Evolutionary conservation across 257 asterid species (phyloP).

Genomic region (Solanum rostratum): DNA sequence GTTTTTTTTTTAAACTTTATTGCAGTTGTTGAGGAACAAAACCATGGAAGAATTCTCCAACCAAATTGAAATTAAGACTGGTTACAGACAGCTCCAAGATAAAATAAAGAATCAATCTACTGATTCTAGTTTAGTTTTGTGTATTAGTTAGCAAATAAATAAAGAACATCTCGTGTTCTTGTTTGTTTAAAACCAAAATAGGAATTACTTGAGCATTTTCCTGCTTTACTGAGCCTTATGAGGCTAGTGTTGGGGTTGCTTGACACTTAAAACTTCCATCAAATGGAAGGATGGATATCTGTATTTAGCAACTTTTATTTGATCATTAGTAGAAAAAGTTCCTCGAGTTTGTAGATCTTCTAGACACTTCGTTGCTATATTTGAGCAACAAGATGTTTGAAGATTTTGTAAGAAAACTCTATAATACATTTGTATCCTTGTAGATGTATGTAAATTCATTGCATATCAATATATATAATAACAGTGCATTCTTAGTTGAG

Average conservation of each 20-base stretch:
- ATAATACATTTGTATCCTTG: background rate
- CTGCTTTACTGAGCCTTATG: background rate
- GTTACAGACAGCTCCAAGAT: background rate
- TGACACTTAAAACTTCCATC: background rate
- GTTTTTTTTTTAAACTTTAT: background rate
- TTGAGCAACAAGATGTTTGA: background rate
- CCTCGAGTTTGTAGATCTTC: background rate
- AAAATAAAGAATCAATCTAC: constrained; percentile 4
- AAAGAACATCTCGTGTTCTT: background rate
- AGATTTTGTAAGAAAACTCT: background rate
- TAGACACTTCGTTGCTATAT: background rate
- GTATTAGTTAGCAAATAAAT: background rate
- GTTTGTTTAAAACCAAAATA: background rate
- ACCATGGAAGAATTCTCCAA: constrained; percentile 71
- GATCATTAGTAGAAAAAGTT: background rate
- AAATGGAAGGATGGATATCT: background rate
- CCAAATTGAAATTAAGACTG: constrained; percentile 42
- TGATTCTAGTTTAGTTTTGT: background rate
- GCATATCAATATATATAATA: background rate
- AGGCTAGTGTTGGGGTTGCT: background rate
- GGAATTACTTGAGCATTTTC: background rate
- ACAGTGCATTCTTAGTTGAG: background rate
- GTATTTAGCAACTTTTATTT: background rate
- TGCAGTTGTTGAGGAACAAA: constrained; percentile 59
- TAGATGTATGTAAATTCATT: background rate